Evolutionary conservation across 2,329 filamentous ascomycete species (phyloP), one percentile per base, ranked within the genome.

Genomic region (Metarhizium anisopliae): DNA sequence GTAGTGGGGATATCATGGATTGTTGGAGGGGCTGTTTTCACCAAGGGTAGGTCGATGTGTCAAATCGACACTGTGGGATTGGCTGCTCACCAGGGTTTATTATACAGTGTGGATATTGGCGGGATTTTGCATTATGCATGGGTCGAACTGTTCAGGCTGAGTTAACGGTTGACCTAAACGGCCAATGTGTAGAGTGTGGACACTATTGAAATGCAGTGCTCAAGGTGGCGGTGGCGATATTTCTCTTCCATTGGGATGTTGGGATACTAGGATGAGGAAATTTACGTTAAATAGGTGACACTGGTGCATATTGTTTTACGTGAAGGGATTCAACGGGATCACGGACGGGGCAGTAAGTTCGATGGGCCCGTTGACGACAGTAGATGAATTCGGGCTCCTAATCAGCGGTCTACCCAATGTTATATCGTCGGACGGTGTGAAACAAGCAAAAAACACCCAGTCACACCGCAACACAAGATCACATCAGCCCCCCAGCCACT

Each of bases 21-120:
- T 4, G 25, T 25, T 25, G 25, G 50, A 49, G 50, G 53, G 50
- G 36, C 42, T 18, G 7, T 20, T 52, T 49, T 35, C 18, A 14
- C 29, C 14, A 52, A 52, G 47, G 55, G 51, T 43, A 32, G 45
- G 30, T 49, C 30, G 30, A n/a, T 45, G 18, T 4, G 16, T 10
- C 29, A 14, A 52, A 56, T 59, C 57, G 42, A 54, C 49, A 67
- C 66, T 65, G 66, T 68, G 14, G 30, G 3, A 8, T 29, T 14
- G 7, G 6, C 2, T 5, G 20, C 4, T 6, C 6, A 10, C 4
- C 7, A 14, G 20, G 13, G 18, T 14, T 20, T 14, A 2, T 45
- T 16, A 16, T 45, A 52, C 54, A 49, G 50, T 52, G 43, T 18
- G 20, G 30, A 4, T 4, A 14, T 36, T 30, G 16, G 16, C 35